A percentile compares a stretch with the other conserved stretches of the same genome.
Conservation (phyloP, 805 yeast species). For the Jamesozyma piceae region DNA sequence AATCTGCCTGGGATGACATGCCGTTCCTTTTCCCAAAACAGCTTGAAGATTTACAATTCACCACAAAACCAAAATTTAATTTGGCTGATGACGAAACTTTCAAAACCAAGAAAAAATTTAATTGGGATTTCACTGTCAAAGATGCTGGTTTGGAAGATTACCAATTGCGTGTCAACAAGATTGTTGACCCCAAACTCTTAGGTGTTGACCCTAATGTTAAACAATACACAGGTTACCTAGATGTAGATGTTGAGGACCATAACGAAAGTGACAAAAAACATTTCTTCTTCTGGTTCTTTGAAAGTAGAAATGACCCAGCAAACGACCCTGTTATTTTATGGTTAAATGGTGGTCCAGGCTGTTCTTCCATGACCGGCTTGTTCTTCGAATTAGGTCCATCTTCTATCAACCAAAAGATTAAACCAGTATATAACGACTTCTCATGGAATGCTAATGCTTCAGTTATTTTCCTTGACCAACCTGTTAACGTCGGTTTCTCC, state of each 20-base stretch:
- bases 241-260: conserved; percentile 61
- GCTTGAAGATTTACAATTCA: conserved; percentile 40
- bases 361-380: conserved; percentile 98
- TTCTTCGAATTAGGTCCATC: conserved; percentile 88
- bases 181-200: conserved; percentile 48
- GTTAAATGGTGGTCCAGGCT: conserved; percentile 98
- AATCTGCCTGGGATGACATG: conserved; percentile 55
- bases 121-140: conserved; percentile 25
- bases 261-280: conserved; percentile 41
- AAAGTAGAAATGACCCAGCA: conserved; percentile 78
- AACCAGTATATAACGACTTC: conserved; percentile 52
- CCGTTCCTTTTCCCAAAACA: conserved; percentile 50
- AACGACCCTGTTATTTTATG: conserved; percentile 81
- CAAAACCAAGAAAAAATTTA: conserved; percentile 8
- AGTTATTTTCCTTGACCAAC: conserved; percentile 84
- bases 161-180: conserved; percentile 50
- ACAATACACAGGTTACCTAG: conserved; percentile 81
- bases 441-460: conserved; percentile 81
- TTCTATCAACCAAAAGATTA: conserved; percentile 42
- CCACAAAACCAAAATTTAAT: conserved; percentile 38
- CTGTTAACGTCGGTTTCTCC: conserved; percentile 89
- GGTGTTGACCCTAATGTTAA: conserved; percentile 70
- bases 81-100: conserved; percentile 10
- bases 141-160: conserved; percentile 36
- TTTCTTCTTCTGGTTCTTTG: conserved; percentile 77